Evolutionary conservation across 306 rosid species (phyloP), one percentile per base, ranked within the genome.

Genomic region (Phaseolus lunatus): DNA sequence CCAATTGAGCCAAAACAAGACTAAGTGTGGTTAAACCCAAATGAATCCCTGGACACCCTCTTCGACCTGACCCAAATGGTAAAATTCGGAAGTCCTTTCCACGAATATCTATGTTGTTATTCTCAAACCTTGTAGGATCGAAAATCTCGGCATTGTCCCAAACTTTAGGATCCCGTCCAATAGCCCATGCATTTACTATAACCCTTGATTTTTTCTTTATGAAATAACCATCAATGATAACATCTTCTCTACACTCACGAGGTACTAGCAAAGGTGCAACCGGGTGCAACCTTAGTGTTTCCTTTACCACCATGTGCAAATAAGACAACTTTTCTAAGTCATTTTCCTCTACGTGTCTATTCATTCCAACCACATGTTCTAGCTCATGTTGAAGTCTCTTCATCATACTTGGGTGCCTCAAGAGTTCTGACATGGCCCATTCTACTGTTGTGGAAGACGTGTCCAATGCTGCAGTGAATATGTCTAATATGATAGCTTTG

Each of bases 21-120:
- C 43, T 52, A 29, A 63, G 43, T 0, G 69, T 57, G 12, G 43
- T 68, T 11, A 79, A 27, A 8, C 88, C 90, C 16, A 82, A 16
- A 3, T 82, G 70, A 29, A 87, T 39, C 16, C 86, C 86, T 0
- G 85, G 86, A 4, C 90, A 87, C 0, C 79, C 67, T 73, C 86
- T 76, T 0, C 86, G 57, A 7, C 88, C 86, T 1, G 83, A 78
- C 41, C 89, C 91, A 56, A 88, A 85, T 44, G 86, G 87, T 5
- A 83, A 18, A 5, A 87, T 64, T 4, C 82, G 8, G 11, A 78
- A 87, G 20, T 85, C 85, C 5, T 45, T 59, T 9, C 88, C 88
- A 8, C 15, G 4, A 0, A 82, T 5, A 7, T 85, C 84, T 0
- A 77, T 0, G 0, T 77, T 20, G 4, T 4, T n/a, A 13, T 80